Evolutionary conservation across 805 yeast species (phyloP).

Genomic region (Candida hungchunana): DNA sequence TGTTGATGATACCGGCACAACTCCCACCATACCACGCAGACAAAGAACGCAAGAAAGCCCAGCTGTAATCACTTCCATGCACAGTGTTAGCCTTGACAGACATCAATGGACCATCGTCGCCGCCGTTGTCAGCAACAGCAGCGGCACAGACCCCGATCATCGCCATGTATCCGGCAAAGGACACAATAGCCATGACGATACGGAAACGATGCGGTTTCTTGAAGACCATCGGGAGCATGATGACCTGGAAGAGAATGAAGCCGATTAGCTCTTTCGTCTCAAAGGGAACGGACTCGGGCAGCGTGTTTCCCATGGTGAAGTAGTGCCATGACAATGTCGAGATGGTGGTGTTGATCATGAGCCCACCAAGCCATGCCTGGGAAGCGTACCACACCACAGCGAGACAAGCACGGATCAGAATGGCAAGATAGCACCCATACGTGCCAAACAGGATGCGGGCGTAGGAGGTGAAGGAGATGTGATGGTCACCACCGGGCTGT

Average conservation of each 20-base stretch:
- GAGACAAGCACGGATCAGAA: conserved; percentile 38
- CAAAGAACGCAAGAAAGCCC: conserved; percentile 37
- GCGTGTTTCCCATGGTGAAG: conserved; percentile 6
- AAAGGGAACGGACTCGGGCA: conserved; percentile 11
- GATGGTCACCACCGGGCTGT: conserved; percentile 46
- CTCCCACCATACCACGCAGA: conserved; percentile 38
- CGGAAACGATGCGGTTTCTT: conserved; percentile 6
- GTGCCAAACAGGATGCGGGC: conserved; percentile 46
- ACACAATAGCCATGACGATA: conserved; percentile 2
- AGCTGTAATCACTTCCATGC: conserved; percentile 23
- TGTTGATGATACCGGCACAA: conserved; percentile 35
- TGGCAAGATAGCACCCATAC: conserved; percentile 38
- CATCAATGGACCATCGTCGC: conserved; percentile 9
- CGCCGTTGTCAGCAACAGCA: conserved; percentile 10
- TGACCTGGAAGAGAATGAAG: conserved; percentile 6
- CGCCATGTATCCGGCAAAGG: conserved; percentile 5
- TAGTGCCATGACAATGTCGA: conserved; percentile 2
- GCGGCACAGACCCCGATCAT: conserved; percentile 9
- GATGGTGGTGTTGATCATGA: conserved; percentile 7
- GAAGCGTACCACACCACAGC: conserved; percentile 13
- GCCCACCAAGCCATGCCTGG: conserved; percentile 11
- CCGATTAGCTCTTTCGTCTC: conserved; percentile 8
- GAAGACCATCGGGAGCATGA: conserved; percentile 4
- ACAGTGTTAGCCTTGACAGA: conserved; percentile 7
- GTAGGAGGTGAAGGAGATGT: conserved; percentile 43